phyloP scores from a whole-genome alignment of 108 stramenopile species.

The Pseudonitzschia delicatissima region DNA sequence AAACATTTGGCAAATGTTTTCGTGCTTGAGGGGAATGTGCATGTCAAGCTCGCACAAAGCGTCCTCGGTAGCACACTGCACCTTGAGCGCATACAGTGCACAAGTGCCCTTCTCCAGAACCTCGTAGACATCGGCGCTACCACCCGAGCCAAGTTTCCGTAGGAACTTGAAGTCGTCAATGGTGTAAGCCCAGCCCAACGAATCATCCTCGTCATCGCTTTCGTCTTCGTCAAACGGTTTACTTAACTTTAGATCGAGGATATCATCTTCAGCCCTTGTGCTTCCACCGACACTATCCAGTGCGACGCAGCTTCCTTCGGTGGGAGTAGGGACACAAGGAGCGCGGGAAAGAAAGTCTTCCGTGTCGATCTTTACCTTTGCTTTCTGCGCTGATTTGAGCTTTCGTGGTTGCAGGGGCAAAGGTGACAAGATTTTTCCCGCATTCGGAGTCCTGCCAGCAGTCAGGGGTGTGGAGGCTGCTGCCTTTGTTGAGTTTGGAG shows the following conservation, averaged over 20 bases:
- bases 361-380: conserved; percentile 1
- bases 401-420: conserved; percentile 1
- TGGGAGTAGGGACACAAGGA: too few relatives aligned
- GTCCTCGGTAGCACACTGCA: conserved; percentile 18
- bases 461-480: too few relatives aligned
- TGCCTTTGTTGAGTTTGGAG: too few relatives aligned
- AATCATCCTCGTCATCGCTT: conserved; percentile 1
- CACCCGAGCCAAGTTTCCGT: conserved; percentile 15
- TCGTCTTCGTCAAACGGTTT: neutral
- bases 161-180: conserved; percentile 24
- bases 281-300: neutral
- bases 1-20: conserved; percentile 18
- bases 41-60: conserved; percentile 23
- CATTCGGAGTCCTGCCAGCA: neutral
- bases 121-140: conserved; percentile 14
- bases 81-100: conserved; percentile 17
- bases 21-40: conserved; percentile 18
- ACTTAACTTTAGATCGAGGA: neutral
- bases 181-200: neutral
- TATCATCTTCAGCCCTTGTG: neutral
- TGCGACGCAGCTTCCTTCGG: neutral
- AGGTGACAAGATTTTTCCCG: conserved; percentile 5
- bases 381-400: neutral
- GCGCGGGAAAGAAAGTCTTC: neutral
- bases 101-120: conserved; percentile 16